Conservation (phyloP, 2,329 filamentous ascomycete species). For the Aspergillus sp. region DNA sequence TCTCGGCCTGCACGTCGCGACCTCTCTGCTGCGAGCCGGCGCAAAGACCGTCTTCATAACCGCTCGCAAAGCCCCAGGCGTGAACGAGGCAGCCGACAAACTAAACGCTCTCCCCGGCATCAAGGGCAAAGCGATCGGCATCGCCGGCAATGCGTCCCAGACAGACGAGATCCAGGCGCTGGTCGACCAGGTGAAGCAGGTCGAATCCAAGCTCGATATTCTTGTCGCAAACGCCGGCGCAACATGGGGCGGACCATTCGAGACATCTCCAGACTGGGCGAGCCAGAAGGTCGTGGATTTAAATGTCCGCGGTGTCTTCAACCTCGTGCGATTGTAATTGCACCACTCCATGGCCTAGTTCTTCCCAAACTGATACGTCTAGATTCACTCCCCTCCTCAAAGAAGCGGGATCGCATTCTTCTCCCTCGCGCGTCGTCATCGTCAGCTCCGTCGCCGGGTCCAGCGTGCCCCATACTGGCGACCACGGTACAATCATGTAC, state of each 20-base stretch:
- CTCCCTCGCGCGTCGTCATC: slow-evolving; percentile 11
- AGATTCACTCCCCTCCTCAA: slow-evolving; percentile 10
- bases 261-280: slow-evolving; percentile 13
- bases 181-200: neutral
- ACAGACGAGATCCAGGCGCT: slow-evolving; percentile 11
- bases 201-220: slow-evolving; percentile 9
- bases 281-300: slow-evolving; percentile 12
- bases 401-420: neutral
- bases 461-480: slow-evolving; percentile 8
- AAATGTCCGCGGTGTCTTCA: slow-evolving; percentile 14
- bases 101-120: slow-evolving; percentile 12
- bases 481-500: slow-evolving; percentile 17
- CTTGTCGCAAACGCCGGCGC: slow-evolving; percentile 13
- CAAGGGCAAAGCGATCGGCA: slow-evolving; percentile 9
- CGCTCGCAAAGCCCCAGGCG: slow-evolving; percentile 7
- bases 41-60: slow-evolving; percentile 14
- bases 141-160: slow-evolving; percentile 8
- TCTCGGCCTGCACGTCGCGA: slow-evolving; percentile 13
- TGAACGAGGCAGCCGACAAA: slow-evolving; percentile 6
- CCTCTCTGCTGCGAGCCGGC: slow-evolving; percentile 4
- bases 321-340: slow-evolving; percentile 11
- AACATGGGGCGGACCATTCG: slow-evolving; percentile 15
- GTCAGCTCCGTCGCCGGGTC: slow-evolving; percentile 13
- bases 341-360: neutral
- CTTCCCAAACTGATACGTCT: neutral